Evolutionary conservation across 1,284 basidiomycete species (phyloP), one percentile per base, ranked within the genome.

Genomic region (Meira nashicola): DNA sequence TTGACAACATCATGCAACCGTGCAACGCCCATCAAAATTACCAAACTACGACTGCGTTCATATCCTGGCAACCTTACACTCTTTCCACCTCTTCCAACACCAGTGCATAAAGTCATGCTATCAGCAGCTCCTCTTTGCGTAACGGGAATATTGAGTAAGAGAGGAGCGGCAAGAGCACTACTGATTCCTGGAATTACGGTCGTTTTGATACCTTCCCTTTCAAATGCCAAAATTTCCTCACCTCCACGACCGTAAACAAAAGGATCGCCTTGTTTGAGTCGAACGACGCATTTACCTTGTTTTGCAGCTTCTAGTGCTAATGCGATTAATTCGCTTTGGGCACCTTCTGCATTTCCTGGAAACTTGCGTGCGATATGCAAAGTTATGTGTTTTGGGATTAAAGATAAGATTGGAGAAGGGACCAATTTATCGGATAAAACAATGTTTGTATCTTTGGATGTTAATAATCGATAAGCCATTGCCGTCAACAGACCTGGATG

Each of bases 381-480:
- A 19, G 78, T 79, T 46, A 82, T 83, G 4, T 83, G 80, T 0
- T 69, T 61, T 0, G 93, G 93, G 54, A 97, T 90, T n/a, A 96
- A 82, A 0, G 84, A 85, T 28, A 98, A 86, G 15, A 97, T 89
- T 12, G 87, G 86, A 7, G 88, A 84, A 0, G 94, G 94, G 0
- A 97, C 94, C n/a, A 98, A 87, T 77, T 98, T 98, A 82, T 97
- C 94, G 9, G 91, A 90, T 4, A 97, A 84, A 19, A 97, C 88
- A 39, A 96, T 81, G 64, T 93, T 86, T 0, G 92, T 89, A 9
- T 86, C 83, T 14, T 73, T 55, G 10, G 78, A 77, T 2, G 88
- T 90, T 49, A 98, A 84, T 0, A 89, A 86, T 17, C 83, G 83
- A 67, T 89, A 89, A 0, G 92, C 91, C 0, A 92, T 88, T 8